Evolutionary conservation across 306 rosid species (phyloP), one percentile per base, ranked within the genome.

Genomic region (Cicer chorassanicum): DNA sequence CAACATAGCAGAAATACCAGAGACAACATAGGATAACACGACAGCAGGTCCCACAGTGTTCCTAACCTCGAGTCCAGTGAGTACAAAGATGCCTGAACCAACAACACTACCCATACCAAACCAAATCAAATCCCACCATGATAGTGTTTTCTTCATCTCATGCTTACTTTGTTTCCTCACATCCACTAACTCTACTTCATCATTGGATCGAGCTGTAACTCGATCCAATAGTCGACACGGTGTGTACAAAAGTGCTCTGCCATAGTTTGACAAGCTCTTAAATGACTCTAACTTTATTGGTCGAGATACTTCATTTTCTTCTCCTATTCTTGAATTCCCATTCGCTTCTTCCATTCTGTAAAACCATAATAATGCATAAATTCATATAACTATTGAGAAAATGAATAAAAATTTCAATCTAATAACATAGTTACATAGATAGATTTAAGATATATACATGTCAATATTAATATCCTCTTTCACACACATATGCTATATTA

Each of bases 31-130:
- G 16, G 96, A 89, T 53, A 89, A 18, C 9, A 89, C 89, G 0
- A 92, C 84, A 9, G 89, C 96, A 1, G 93, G 96, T 1, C 97
- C 97, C 5, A 91, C 91, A 49, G 49, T 48, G 0, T 40, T 21
- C 12, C 19, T 79, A 0, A 87, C 86, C 75, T 89, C 95, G 10
- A 78, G 80, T 11, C 97, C 97, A 0, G 95, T 91, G 2, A 91
- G 81, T 8, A 88, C 95, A 64, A 91, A 91, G 57, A 91, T 89
- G 7, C 97, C 97, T 0, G 97, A 83, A 0, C 97, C 97, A 4
- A 91, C 81, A 5, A 91, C 93, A n/a, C 89, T 72, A 0, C 97
- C 97, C 62, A 89, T 62, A 3, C 97, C 96, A 9, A 92, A 88
- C 97, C 96, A 92, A 0, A 84, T 87, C 13, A 92, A 75, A 55